Conservation (phyloP, 2,329 filamentous ascomycete genomes). For the Neodidymelliopsis sp. region DNA sequence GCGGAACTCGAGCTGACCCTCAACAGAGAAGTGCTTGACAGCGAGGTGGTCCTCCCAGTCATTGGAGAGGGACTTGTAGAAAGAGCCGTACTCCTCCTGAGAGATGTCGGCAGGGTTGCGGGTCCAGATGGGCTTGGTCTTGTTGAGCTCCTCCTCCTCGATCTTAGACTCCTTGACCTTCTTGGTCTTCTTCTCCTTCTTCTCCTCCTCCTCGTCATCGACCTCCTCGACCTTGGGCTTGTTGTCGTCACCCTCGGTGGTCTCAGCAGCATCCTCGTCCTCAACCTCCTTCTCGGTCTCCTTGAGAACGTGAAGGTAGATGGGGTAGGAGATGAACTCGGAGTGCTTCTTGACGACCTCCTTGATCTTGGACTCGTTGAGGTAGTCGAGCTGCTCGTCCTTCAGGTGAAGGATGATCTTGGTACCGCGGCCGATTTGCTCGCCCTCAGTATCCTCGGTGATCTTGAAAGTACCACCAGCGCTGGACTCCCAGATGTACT, state of each 20-base stretch:
- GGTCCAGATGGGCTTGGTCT: slow-evolving; percentile 99
- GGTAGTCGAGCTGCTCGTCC: slow-evolving; percentile 98
- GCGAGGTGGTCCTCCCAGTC: slow-evolving; percentile 99
- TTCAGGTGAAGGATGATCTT: slow-evolving; percentile 99
- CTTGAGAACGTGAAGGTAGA: slow-evolving; percentile 99
- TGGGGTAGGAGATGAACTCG: slow-evolving; percentile 99
- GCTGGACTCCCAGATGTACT: slow-evolving; percentile 99
- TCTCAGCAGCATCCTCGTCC: slow-evolving; percentile 82
- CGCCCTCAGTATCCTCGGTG: slow-evolving; percentile 85
- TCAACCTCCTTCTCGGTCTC: slow-evolving; percentile 99
- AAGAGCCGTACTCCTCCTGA: slow-evolving; percentile 95
- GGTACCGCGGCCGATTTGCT: slow-evolving; percentile 90
- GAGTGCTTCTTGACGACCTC: slow-evolving; percentile 99
- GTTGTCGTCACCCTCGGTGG: slow-evolving; percentile 81
- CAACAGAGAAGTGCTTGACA: slow-evolving; percentile 99
- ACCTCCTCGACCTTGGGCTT: slow-evolving; percentile 96
- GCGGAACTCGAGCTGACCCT: slow-evolving; percentile 99
- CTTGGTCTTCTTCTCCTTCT: slow-evolving; percentile 98
- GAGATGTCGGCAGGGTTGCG: slow-evolving; percentile 96
- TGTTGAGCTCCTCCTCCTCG: slow-evolving; percentile 99
- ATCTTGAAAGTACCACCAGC: slow-evolving; percentile 98
- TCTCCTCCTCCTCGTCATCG: slow-evolving; percentile 81
- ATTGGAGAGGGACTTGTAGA: slow-evolving; percentile 99
- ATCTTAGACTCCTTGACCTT: slow-evolving; percentile 99
- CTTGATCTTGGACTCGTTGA: slow-evolving; percentile 99